Percentiles rank a stretch among this genome's conserved stretches.
Conservation (phyloP, 805 yeast species). For the Gaillardinia entomophila region DNA sequence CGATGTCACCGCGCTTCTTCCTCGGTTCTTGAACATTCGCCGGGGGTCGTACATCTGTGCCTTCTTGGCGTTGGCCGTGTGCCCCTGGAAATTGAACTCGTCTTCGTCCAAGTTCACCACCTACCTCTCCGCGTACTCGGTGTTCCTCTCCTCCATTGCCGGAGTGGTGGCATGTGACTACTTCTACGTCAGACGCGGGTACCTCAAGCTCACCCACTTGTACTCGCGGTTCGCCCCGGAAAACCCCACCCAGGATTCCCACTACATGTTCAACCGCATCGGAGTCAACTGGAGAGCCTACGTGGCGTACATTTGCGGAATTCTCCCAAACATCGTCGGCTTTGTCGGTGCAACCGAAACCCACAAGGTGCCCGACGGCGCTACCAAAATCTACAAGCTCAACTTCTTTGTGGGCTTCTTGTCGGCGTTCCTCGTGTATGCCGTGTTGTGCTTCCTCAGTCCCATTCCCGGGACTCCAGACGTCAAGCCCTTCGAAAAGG, state of each 20-base stretch:
- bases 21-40: slow-evolving; percentile 63
- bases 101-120: slow-evolving; percentile 72
- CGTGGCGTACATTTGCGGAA: slow-evolving; percentile 73
- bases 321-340: slow-evolving; percentile 80
- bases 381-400: slow-evolving; percentile 64
- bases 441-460: slow-evolving; percentile 42
- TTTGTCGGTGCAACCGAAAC: slow-evolving; percentile 79
- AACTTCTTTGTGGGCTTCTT: slow-evolving; percentile 76
- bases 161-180: slow-evolving; percentile 69
- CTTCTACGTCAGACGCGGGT: slow-evolving; percentile 66
- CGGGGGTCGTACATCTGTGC: slow-evolving; percentile 82
- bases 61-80: slow-evolving; percentile 57
- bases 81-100: slow-evolving; percentile 74
- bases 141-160: slow-evolving; percentile 77
- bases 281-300: slow-evolving; percentile 86
- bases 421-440: slow-evolving; percentile 50
- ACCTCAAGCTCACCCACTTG: slow-evolving; percentile 56
- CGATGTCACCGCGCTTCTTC: slow-evolving; percentile 62
- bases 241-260: slow-evolving; percentile 18
- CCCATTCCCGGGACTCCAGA: slow-evolving; percentile 43
- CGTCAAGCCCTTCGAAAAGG: slow-evolving; percentile 40
- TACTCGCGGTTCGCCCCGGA: slow-evolving; percentile 43
- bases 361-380: slow-evolving; percentile 69
- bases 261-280: slow-evolving; percentile 53
- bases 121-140: slow-evolving; percentile 74